phyloP scores from a whole-genome alignment of 768 basidiomycete genomes.

The Saitozyma podzolica region DNA sequence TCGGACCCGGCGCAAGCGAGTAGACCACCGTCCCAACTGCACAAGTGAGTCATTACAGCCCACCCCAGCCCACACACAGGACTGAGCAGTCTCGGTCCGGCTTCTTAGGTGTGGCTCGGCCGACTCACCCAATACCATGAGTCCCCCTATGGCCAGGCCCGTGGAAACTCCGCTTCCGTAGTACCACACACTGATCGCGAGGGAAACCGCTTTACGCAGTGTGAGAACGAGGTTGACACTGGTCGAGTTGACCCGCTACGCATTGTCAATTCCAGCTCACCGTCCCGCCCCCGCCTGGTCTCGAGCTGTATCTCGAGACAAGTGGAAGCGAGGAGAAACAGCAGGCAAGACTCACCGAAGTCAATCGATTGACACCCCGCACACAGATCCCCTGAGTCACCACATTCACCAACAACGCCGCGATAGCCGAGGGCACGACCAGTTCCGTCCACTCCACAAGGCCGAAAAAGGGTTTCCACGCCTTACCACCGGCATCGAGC shows the following conservation, averaged over 20 bases:
- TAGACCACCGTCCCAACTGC: slow-evolving; percentile 1
- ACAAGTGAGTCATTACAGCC: no score
- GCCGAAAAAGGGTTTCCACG: no score
- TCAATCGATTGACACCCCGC: slow-evolving; percentile 74
- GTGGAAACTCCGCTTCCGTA: slow-evolving; percentile 72
- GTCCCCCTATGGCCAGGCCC: slow-evolving; percentile 66
- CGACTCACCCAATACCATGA: slow-evolving; percentile 64
- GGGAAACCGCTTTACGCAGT: slow-evolving; percentile 73
- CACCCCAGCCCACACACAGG: no score
- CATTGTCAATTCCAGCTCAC: neutral
- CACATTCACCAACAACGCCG: slow-evolving; percentile 66
- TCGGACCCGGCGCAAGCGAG: neutral
- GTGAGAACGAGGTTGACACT: slow-evolving; percentile 80
- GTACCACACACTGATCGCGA: slow-evolving; percentile 82
- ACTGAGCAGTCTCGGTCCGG: no score
- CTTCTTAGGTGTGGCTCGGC: neutral
- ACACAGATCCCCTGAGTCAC: slow-evolving; percentile 77
- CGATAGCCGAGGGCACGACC: slow-evolving; percentile 56
- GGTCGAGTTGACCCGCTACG: slow-evolving; percentile 71
- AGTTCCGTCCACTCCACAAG: neutral
- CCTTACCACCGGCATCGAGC: no score
- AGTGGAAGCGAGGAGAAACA: neutral
- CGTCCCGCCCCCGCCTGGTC: neutral
- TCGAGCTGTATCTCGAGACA: neutral
- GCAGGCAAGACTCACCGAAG: slow-evolving; percentile 62